Evolutionary conservation across 2,329 filamentous ascomycete genomes (phyloP).

Genomic region (Sporothrix brunneoviolacea): DNA sequence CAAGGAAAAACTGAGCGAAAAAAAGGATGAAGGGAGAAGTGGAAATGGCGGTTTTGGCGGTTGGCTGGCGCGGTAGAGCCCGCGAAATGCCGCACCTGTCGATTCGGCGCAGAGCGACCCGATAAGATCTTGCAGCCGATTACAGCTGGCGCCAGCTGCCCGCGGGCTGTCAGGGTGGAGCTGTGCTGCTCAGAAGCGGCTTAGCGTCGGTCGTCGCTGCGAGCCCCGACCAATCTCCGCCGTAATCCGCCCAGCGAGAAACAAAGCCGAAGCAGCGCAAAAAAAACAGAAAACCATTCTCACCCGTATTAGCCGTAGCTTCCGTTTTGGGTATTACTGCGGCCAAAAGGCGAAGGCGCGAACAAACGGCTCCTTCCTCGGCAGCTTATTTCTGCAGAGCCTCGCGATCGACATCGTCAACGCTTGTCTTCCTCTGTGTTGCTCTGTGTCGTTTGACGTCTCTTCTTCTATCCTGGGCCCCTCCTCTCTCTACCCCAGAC

Average conservation of each 20-base stretch:
- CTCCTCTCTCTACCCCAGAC: not conserved
- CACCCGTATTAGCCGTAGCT: conserved; percentile 4
- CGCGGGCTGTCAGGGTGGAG: not conserved
- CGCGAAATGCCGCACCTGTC: conserved; percentile 11
- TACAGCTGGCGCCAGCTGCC: not conserved
- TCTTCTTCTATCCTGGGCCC: no score
- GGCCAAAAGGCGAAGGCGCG: conserved; percentile 7
- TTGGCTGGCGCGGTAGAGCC: not conserved
- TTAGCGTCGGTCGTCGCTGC: conserved; percentile 15
- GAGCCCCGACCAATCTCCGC: conserved; percentile 18
- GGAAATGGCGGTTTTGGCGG: not conserved
- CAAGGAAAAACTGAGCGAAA: conserved; percentile 6
- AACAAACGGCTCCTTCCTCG: conserved; percentile 1
- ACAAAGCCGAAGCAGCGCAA: conserved; percentile 7
- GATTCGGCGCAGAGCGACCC: conserved; percentile 9
- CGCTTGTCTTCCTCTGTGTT: not conserved
- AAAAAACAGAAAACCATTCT: not conserved
- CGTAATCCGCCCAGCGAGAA: conserved; percentile 12
- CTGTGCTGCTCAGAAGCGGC: not conserved
- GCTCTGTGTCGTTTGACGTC: no score
- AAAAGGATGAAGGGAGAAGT: not conserved
- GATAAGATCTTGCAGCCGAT: conserved; percentile 8
- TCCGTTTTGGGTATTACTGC: conserved; percentile 5
- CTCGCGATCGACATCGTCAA: not conserved
- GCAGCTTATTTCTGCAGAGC: not conserved